These are phyloP conservation scores for Blastocystis sp. DNA, from an alignment of 352 stramenopile species.

Conservation along the genomic window DNA sequence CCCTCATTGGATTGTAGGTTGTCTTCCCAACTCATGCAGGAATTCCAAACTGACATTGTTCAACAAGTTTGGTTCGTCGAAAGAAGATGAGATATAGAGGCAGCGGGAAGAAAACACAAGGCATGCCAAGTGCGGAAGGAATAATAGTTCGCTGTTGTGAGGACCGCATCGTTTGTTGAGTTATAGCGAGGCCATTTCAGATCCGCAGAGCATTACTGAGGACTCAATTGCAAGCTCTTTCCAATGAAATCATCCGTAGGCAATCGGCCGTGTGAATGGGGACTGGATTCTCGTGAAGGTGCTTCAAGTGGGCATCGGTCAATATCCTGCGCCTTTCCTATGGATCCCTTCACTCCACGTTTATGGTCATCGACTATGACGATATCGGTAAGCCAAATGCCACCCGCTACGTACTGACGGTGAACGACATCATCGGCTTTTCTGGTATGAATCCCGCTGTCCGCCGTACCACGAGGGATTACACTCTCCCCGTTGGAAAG, in stretches of 20 bases:
- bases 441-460: background rate
- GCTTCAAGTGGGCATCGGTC: background rate
- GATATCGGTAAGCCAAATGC: background rate
- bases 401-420: background rate
- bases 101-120: constrained; percentile 2
- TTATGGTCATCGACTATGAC: constrained; percentile 26
- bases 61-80: background rate
- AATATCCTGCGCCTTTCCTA: background rate
- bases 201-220: background rate
- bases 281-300: constrained; percentile 16
- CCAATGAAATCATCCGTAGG: background rate
- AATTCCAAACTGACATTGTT: constrained; percentile 26
- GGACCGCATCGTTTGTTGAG: background rate
- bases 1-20: background rate
- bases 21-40: background rate
- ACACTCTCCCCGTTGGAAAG: constrained; percentile 7
- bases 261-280: background rate
- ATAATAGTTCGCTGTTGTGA: background rate
- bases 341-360: constrained; percentile 1
- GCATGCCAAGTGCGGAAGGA: background rate
- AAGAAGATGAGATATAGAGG: background rate
- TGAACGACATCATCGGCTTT: background rate
- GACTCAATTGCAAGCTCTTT: background rate
- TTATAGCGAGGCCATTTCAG: background rate
- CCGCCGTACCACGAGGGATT: background rate